Conservation (phyloP, 192 early-diverging fungal genomes). For the Radiomyces spectabilis region DNA sequence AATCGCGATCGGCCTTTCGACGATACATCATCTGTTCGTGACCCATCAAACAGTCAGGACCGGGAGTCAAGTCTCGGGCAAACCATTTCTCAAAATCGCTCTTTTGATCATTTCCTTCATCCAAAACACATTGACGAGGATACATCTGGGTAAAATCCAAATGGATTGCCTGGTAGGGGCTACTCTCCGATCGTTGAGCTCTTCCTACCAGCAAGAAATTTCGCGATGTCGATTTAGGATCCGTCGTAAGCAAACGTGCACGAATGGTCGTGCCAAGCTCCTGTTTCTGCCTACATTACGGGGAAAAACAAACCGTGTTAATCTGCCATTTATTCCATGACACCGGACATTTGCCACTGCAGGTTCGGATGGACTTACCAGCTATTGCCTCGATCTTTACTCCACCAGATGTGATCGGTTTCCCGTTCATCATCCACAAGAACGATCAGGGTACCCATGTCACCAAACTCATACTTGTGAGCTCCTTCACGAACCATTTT, state of each 20-base stretch:
- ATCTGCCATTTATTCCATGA: not conserved
- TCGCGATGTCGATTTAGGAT: slow-evolving; percentile 71
- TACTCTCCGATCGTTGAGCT: slow-evolving; percentile 3
- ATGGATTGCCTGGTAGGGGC: slow-evolving; percentile 41
- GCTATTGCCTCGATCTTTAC: slow-evolving; percentile 65
- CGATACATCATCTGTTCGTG: slow-evolving; percentile 64
- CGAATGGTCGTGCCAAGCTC: slow-evolving; percentile 44
- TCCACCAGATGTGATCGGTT: slow-evolving; percentile 58
- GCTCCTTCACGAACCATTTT: slow-evolving; percentile 53
- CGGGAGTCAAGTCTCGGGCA: slow-evolving; percentile 42
- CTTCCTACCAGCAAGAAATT: slow-evolving; percentile 59
- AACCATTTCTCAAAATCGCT: slow-evolving; percentile 74
- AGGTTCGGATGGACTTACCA: too few relatives aligned
- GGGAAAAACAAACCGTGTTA: too few relatives aligned
- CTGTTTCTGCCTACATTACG: slow-evolving; percentile 33
- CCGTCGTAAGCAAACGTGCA: slow-evolving; percentile 63
- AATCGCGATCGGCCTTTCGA: slow-evolving; percentile 67
- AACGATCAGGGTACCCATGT: slow-evolving; percentile 74
- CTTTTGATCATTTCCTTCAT: slow-evolving; percentile 43
- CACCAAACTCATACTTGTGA: slow-evolving; percentile 79
- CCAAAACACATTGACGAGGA: slow-evolving; percentile 57
- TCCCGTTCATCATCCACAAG: slow-evolving; percentile 55
- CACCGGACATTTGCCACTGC: too few relatives aligned
- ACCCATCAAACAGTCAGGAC: slow-evolving; percentile 82
- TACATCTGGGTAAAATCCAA: slow-evolving; percentile 63